Conservation (phyloP, 768 basidiomycete genomes). For the Steccherinum ochraceum region DNA sequence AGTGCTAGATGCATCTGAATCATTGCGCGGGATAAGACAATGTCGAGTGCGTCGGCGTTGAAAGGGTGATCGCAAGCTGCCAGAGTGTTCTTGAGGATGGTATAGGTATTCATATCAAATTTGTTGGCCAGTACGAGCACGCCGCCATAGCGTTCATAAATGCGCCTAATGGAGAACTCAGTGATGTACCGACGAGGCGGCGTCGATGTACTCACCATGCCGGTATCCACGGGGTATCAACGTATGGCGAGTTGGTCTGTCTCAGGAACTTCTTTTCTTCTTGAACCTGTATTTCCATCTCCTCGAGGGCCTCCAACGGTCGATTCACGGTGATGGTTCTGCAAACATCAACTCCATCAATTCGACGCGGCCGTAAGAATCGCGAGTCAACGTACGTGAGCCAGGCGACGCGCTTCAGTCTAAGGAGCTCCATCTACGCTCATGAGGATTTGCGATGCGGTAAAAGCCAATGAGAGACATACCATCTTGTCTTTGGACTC, state of each 20-base stretch:
- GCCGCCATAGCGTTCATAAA: not conserved
- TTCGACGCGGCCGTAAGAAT: too few relatives aligned
- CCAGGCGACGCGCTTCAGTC: not conserved
- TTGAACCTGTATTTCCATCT: not conserved
- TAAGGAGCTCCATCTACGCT: not conserved
- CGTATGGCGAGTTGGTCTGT: not conserved
- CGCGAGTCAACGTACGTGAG: not conserved
- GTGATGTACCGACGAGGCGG: not conserved
- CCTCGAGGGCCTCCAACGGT: not conserved
- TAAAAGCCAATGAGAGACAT: not conserved
- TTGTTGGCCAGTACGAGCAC: not conserved
- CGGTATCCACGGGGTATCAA: not conserved
- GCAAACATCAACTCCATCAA: too few relatives aligned
- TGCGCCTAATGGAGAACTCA: not conserved
- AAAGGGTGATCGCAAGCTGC: not conserved
- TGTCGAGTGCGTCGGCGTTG: not conserved
- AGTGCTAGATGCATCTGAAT: not conserved
- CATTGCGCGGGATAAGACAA: not conserved
- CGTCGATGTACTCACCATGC: not conserved
- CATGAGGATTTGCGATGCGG: not conserved
- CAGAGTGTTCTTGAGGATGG: not conserved
- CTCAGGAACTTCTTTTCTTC: not conserved
- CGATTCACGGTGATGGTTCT: not conserved
- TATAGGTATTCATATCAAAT: not conserved
- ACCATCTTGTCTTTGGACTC: not conserved